Conservation (phyloP, 805 yeast species). For the Saccharomycopsis fodiens region DNA sequence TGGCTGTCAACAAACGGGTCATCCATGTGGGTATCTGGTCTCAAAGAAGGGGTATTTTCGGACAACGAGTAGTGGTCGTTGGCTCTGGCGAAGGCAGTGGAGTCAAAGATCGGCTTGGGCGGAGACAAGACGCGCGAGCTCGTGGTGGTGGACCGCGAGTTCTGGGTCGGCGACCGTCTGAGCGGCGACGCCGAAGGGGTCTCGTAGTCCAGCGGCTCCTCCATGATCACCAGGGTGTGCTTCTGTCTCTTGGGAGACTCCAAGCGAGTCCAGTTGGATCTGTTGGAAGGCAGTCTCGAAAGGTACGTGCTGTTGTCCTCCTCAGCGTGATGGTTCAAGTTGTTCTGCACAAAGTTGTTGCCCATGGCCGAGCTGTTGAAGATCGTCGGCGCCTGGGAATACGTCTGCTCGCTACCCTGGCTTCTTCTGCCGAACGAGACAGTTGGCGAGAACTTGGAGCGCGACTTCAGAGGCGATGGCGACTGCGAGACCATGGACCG, state of each 20-base stretch:
- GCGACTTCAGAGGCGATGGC: constrained; percentile 15
- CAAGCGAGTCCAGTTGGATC: constrained; percentile 58
- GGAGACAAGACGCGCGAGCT: constrained; percentile 45
- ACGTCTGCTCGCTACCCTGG: constrained; percentile 22
- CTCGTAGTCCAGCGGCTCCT: constrained; percentile 29
- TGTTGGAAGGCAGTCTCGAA: constrained; percentile 37
- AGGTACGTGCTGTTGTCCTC: constrained; percentile 25
- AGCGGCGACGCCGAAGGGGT: constrained; percentile 21
- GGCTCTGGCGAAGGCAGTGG: constrained; percentile 57
- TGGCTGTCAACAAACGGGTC: constrained; percentile 22
- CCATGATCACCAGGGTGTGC: constrained; percentile 42
- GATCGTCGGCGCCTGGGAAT: constrained; percentile 32
- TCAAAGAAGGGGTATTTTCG: constrained; percentile 19
- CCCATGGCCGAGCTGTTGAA: constrained; percentile 33
- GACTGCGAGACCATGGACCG: constrained; percentile 4
- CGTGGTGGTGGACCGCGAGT: constrained; percentile 23
- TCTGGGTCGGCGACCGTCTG: constrained; percentile 22
- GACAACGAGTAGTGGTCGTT: constrained; percentile 22
- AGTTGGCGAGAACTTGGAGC: constrained; percentile 36
- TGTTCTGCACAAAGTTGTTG: constrained; percentile 21
- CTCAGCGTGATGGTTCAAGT: constrained; percentile 26
- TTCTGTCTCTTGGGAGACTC: constrained; percentile 66
- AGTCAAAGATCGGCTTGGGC: constrained; percentile 61
- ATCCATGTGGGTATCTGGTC: constrained; percentile 23
- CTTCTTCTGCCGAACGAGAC: constrained; percentile 32